Conservation (phyloP, 2,329 filamentous ascomycete genomes). For the Penicillium brasilianum region DNA sequence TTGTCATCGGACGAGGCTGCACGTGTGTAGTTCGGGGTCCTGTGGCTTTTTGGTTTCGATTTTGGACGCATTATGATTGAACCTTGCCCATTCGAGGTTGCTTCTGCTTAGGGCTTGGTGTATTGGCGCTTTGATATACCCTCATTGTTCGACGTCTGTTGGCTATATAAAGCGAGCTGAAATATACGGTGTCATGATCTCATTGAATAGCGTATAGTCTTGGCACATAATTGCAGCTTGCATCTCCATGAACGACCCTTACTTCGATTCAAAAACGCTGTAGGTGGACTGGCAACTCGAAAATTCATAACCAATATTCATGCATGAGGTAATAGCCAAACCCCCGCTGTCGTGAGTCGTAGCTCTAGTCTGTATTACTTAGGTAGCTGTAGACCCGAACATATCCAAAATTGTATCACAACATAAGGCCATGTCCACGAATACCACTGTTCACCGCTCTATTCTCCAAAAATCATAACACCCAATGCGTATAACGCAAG, state of each 20-base stretch:
- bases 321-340: slow-evolving; percentile 16
- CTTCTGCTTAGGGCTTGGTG: background rate
- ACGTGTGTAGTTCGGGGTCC: background rate
- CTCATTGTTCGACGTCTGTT: slow-evolving; percentile 8
- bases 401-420: slow-evolving; percentile 8
- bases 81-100: background rate
- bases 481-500: background rate
- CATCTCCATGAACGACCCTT: background rate
- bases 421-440: background rate
- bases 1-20: slow-evolving; percentile 31
- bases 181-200: slow-evolving; percentile 18
- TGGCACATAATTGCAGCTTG: background rate
- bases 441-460: slow-evolving; percentile 9
- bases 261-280: background rate
- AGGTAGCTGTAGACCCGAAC: background rate
- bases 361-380: slow-evolving; percentile 5
- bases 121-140: slow-evolving; percentile 25
- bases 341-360: slow-evolving; percentile 15
- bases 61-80: background rate
- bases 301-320: background rate
- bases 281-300: background rate
- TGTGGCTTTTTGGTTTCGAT: background rate
- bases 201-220: background rate
- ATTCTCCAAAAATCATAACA: slow-evolving; percentile 11
- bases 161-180: slow-evolving; percentile 5